Conservation (phyloP, 306 rosid species). For the Hippophae rhamnoides region DNA sequence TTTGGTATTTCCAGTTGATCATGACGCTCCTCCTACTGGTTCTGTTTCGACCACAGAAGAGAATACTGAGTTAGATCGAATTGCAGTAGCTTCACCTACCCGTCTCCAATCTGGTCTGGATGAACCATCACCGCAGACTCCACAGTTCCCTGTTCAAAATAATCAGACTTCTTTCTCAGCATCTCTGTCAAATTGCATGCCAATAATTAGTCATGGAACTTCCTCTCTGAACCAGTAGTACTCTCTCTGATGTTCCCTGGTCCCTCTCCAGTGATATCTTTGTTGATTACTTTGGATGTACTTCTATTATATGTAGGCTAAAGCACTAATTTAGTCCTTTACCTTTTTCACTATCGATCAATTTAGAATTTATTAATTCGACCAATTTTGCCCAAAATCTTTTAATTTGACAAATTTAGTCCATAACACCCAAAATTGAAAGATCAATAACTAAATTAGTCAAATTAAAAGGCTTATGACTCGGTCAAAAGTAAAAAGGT, state of each 20-base stretch:
- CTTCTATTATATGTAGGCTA: background rate
- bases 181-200: slow-evolving; percentile 27
- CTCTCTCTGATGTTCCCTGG: slow-evolving; percentile 5
- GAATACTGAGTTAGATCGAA: slow-evolving; percentile 34
- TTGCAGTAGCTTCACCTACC: slow-evolving; percentile 36
- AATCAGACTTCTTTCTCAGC: slow-evolving; percentile 37
- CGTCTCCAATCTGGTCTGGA: slow-evolving; percentile 34
- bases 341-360: no score
- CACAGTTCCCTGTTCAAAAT: slow-evolving; percentile 26
- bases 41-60: slow-evolving; percentile 29
- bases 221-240: slow-evolving; percentile 49
- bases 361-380: no score
- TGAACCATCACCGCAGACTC: slow-evolving; percentile 33
- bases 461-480: no score
- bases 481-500: no score
- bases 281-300: slow-evolving; percentile 1
- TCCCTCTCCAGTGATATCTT: background rate
- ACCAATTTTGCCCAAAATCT: no score
- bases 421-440: no score
- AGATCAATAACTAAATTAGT: no score
- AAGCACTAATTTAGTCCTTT: no score
- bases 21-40: slow-evolving; percentile 31
- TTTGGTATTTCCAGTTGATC: slow-evolving; percentile 45
- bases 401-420: no score
- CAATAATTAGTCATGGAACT: slow-evolving; percentile 35